A percentile compares a stretch with the other conserved stretches of the same genome.
Conservation (phyloP, 805 yeast species). For the Wickerhamomyces chaumierensis region DNA sequence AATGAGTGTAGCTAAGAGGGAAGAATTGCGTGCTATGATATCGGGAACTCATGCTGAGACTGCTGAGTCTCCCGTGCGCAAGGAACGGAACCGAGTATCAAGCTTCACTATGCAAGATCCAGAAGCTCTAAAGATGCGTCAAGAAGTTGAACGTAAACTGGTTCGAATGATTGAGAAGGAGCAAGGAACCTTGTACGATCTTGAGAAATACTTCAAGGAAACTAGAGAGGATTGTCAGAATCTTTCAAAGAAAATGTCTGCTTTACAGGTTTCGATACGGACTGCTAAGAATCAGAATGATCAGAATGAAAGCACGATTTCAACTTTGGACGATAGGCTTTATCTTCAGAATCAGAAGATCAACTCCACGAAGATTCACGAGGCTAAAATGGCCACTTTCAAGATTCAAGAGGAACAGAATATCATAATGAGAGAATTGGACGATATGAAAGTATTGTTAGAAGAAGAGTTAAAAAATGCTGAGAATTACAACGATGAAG, state of each 20-base stretch:
- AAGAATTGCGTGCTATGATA: neutral
- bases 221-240: constrained; percentile 3
- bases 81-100: neutral
- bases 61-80: too few species aligned
- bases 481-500: constrained; percentile 8
- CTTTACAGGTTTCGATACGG: constrained; percentile 1
- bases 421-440: constrained; percentile 19
- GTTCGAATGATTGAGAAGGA: constrained; percentile 5
- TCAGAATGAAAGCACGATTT: constrained; percentile 8
- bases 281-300: constrained; percentile 7
- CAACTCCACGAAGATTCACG: constrained; percentile 3
- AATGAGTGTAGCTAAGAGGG: neutral
- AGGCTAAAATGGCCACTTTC: constrained; percentile 9
- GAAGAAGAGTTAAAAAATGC: constrained; percentile 22
- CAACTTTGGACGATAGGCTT: constrained; percentile 7
- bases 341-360: constrained; percentile 1
- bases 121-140: constrained; percentile 7
- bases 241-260: neutral
- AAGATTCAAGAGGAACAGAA: constrained; percentile 21
- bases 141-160: constrained; percentile 5
- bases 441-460: constrained; percentile 19
- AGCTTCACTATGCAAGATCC: constrained; percentile 5
- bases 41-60: neutral
- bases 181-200: constrained; percentile 4
- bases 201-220: constrained; percentile 5